Evolutionary conservation across 352 stramenopile genomes (phyloP).

Genomic region (Pythium pyrilobum): DNA sequence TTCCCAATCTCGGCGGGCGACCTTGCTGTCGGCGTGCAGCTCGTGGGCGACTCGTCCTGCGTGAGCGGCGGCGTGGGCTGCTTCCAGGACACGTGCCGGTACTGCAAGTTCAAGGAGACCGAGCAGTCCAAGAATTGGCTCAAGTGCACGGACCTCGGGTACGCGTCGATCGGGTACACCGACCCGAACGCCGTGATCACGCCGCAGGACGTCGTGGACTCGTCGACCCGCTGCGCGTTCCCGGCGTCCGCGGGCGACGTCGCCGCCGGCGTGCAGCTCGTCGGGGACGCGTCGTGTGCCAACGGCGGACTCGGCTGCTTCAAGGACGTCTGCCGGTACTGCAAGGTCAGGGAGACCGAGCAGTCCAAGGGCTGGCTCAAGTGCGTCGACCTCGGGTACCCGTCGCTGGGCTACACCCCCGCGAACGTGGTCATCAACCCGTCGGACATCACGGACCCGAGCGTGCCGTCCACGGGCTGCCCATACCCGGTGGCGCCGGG

Average conservation of each 20-base stretch:
- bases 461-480: conserved; percentile 6
- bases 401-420: background rate
- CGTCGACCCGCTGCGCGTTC: conserved; percentile 6
- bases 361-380: conserved; percentile 22
- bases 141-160: background rate
- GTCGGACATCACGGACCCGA: too few species aligned
- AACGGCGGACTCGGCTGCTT: conserved; percentile 19
- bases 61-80: conserved; percentile 2
- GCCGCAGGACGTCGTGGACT: background rate
- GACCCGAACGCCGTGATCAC: background rate
- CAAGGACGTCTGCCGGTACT: conserved; percentile 28
- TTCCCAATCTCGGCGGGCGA: conserved; percentile 22
- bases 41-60: background rate
- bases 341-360: conserved; percentile 27
- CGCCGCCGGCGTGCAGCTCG: conserved; percentile 8
- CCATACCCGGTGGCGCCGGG: conserved; percentile 19
- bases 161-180: background rate
- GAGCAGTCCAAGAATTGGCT: background rate
- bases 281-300: conserved; percentile 24
- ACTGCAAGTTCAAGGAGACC: conserved; percentile 6
- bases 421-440: background rate
- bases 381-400: conserved; percentile 20
- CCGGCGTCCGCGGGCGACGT: conserved; percentile 20
- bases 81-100: conserved; percentile 1
- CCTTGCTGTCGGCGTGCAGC: background rate